Base-by-base conservation (phyloP, 805 yeast genomes). In the Kodamaea kaohsiungensis region DNA sequence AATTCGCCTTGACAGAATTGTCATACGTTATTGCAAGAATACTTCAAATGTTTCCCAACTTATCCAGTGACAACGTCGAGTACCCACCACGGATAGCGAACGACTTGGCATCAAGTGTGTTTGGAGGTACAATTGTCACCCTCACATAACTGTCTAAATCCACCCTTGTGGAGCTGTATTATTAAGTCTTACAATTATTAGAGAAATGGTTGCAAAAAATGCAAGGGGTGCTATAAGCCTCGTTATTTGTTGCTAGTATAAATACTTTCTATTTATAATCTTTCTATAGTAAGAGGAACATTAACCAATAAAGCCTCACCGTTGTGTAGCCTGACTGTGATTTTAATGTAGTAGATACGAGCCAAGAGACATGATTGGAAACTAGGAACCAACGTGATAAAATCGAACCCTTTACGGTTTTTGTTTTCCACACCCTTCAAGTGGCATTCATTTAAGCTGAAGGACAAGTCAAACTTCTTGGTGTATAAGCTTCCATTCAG, bases 301-400 rank as follows among this genome's bases (percentile, higher is more conserved):
- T 73, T 70, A 2, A 73, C 68, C 22, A 66, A 56, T 48, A 74
- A 61, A 13, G 58, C 43, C 8, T 66, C 71, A 0, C 75, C 75
- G 47, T 67, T 68, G 16, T 55, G 53, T 46, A 76, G 58, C 54
- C 65, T 70, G 30, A 72, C 65, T 1, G 59, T 57, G 3, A 73
- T 56, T 42, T 70, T 69, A 39, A 74, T 56, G 51, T 71, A 75
- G 58, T 76, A 74, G 27, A 76, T 35, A 48, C 79, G 60, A 12
- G 73, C 62, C 59, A 68, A 61, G 30, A 65, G 59, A 52, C 80
- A 76, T 5, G 67, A 63, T 56, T 76, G 79, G 60, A 71, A 72
- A 45, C 62, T 68, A 1, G 80, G 80, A 2, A 75, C 76, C 53
- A 75, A 62, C 6, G 74, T 69, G 8, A 73, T 54, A 39, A 56